Base-by-base conservation (phyloP, 2,329 filamentous ascomycete species). In the Fusarium sp. region DNA sequence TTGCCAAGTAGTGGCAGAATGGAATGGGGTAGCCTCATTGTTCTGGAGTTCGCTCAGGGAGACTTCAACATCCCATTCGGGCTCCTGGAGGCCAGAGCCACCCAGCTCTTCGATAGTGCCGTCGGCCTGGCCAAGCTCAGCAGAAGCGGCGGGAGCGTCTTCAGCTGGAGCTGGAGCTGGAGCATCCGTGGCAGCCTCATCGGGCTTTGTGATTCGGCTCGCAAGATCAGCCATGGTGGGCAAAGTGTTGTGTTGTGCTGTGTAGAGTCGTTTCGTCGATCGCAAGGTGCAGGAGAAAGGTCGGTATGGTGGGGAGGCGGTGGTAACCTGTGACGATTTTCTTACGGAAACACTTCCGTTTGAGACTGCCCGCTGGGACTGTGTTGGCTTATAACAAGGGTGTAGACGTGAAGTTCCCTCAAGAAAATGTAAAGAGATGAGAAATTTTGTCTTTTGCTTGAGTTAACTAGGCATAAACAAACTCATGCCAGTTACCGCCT, bases 21-120 rank as follows among this genome's bases (percentile, higher is more conserved):
- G 96, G 24, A 98, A 87, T 13, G 95, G 95, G 76, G 94, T 95
- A 74, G 93, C 91, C 13, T 92, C 89, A 76, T 97, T 93, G 30
- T 89, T 88, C 80, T 97, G 94, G 54, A 97, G 85, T 76, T 97
- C 94, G 74, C 91, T 94, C 61, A 98, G 87, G 79, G 95, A 96
- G 73, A 99, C 93, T 75, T 97, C 91, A 70, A 99, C 95, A 71
- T 96, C 91, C 80, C 92, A 96, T 60, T 92, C 89, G 6, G 90
- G 89, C 78, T 97, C 92, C 46, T 87, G 79, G 28, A 90, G 82
- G 47, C 82, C 83, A 39, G 87, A 87, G 55, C 85, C 87, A 39
- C 79, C 78, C 20, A 78, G 71, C 26, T 70, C 63, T 46, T 79
- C 77, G 37, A 75, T 73, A 45, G 78, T 73, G 47, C 78, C 79